Evolutionary conservation across 2,329 filamentous ascomycete genomes (phyloP).

Genomic region (Claviceps sorghi): DNA sequence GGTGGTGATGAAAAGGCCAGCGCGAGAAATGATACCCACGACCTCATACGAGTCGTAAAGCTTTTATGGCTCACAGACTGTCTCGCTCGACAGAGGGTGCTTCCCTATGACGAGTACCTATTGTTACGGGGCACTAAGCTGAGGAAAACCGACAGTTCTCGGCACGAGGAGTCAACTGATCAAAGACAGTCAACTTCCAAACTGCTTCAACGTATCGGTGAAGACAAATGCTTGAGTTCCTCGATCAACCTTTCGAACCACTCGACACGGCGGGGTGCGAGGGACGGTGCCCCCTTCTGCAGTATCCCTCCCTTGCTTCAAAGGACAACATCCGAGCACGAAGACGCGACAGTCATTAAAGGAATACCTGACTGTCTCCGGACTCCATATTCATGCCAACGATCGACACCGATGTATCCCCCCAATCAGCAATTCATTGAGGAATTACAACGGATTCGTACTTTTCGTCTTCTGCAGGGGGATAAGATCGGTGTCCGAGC

Average conservation of each 20-base stretch:
- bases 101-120: constrained; percentile 36
- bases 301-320: constrained; percentile 33
- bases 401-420: constrained; percentile 52
- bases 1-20: not conserved
- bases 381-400: constrained; percentile 60
- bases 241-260: not conserved
- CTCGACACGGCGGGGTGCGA: not conserved
- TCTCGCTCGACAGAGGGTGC: constrained; percentile 25
- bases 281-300: too few species aligned
- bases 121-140: constrained; percentile 36
- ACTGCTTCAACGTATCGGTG: constrained; percentile 12
- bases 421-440: constrained; percentile 65
- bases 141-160: not conserved
- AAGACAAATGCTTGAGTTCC: constrained; percentile 6
- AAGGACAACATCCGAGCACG: constrained; percentile 66
- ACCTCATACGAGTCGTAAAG: constrained; percentile 38
- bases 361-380: constrained; percentile 52
- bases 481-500: constrained; percentile 72
- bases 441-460: constrained; percentile 59
- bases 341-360: constrained; percentile 39
- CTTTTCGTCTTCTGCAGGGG: constrained; percentile 51
- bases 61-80: constrained; percentile 45
- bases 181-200: not conserved
- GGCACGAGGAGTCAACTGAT: too few species aligned
- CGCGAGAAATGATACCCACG: not conserved